Evolutionary conservation across 1,284 basidiomycete genomes (phyloP), one percentile per base, ranked within the genome.

Genomic region (Puccinia coronata): DNA sequence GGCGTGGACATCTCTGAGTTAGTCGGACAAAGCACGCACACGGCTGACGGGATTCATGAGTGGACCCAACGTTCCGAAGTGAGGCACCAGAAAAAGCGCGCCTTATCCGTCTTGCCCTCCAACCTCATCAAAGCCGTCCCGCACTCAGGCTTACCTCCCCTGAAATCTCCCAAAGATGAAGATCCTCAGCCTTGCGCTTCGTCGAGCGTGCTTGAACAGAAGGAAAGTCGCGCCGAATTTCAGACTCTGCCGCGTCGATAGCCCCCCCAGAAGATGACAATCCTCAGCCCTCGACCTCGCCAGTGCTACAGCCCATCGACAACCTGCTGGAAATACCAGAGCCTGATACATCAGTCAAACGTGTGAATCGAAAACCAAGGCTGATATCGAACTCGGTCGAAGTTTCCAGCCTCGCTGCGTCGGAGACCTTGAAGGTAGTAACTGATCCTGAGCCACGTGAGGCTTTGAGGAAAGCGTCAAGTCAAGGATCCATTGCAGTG

Each of bases 31-130:
- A n/a, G 14, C 36, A 47, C 49, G 39, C 39, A n/a, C 28, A 31
- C 25, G 28, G 34, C 23, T 72, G 41, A 41, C 9, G 14, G 18
- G 18, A 72, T 80, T 28, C n/a, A 63, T 31, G 59, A 47, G 23
- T 80, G 78, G 78, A 43, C 78, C 20, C 36, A 72, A 61, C 41
- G 53, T 31, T 14, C 55, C 23, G 39, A 36, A 53, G 57, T 61
- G 23, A 61, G 20, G 51, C 18, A 43, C 4, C 39, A 72, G 28
- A 80, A 71, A 41, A 43, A 47, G 31, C 28, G 39, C 16, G 69
- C 53, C 20, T 47, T 72, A 61, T 69, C 78, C 20, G 41, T 34
- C 25, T 36, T 72, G 25, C 69, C 53, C 6, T 55, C 53, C 43
- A 47, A 28, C 20, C 41, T 69, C 12, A n/a, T 3, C n/a, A 69